Percentiles rank a stretch among this genome's conserved stretches.
Conservation (phyloP, 805 yeast genomes). For the Saccharomyces kudriavzevii region DNA sequence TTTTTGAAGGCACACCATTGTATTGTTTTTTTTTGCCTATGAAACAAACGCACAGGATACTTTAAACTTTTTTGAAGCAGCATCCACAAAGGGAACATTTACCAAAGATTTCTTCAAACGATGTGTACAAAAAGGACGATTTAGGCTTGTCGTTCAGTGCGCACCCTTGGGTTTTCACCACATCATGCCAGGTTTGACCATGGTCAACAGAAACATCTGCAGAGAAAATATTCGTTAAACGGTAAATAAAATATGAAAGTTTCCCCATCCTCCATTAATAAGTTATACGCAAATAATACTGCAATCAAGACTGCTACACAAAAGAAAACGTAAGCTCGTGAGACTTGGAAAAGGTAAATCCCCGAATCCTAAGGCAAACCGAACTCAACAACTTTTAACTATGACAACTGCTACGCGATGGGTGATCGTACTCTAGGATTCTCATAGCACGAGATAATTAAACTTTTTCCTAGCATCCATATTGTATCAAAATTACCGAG, state of each 20-base stretch:
- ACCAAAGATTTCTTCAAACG: neutral
- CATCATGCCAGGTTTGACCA: no score
- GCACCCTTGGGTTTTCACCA: neutral
- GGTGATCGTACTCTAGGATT: neutral
- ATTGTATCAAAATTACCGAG: neutral
- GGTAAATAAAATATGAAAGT: neutral
- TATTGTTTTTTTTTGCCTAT: neutral
- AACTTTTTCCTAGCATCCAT: neutral
- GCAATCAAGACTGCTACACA: neutral
- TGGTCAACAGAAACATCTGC: no score
- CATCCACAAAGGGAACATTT: neutral
- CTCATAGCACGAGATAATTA: neutral
- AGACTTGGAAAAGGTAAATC: neutral
- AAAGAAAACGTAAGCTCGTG: neutral
- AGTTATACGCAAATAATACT: neutral
- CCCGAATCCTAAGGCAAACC: neutral
- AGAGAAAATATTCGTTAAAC: neutral
- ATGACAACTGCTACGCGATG: neutral
- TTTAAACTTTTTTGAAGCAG: neutral
- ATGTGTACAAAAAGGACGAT: neutral
- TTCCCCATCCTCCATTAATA: neutral
- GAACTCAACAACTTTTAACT: neutral
- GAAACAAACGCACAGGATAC: neutral
- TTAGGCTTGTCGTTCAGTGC: neutral
- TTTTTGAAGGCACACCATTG: neutral